These are phyloP conservation scores for Diatrype stigma DNA, from an alignment of 2,329 filamentous ascomycete species.

Conservation along the genomic window DNA sequence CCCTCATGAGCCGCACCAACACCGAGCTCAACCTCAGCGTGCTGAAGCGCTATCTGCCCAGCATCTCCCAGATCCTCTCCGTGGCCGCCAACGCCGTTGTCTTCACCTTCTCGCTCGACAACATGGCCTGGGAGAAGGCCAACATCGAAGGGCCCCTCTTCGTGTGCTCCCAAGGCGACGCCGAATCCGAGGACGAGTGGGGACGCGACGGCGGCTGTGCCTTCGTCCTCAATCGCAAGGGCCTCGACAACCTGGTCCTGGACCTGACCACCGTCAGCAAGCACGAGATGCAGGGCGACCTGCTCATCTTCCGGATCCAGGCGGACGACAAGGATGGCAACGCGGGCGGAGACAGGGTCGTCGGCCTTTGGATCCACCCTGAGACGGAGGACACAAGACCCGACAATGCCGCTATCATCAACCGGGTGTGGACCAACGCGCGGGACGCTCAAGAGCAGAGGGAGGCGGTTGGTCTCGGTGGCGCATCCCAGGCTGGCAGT, in stretches of 20 bases:
- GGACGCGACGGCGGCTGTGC: slow-evolving; percentile 43
- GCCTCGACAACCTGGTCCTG: slow-evolving; percentile 66
- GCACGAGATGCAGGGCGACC: slow-evolving; percentile 58
- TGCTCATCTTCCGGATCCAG: slow-evolving; percentile 46
- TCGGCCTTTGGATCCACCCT: slow-evolving; percentile 24
- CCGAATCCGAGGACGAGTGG: slow-evolving; percentile 32
- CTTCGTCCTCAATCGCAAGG: slow-evolving; percentile 69
- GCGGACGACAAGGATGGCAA: slow-evolving; percentile 17
- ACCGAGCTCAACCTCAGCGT: slow-evolving; percentile 85
- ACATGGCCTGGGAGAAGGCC: slow-evolving; percentile 75
- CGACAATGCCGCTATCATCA: slow-evolving; percentile 20
- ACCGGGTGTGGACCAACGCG: slow-evolving; percentile 23
- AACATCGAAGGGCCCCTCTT: slow-evolving; percentile 87
- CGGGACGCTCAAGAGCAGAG: slow-evolving; percentile 13
- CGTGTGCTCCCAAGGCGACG: slow-evolving; percentile 61
- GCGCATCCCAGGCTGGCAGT: slow-evolving; percentile 3
- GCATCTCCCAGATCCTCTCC: slow-evolving; percentile 67
- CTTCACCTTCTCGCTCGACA: slow-evolving; percentile 65
- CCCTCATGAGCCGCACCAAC: slow-evolving; percentile 64
- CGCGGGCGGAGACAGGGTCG: slow-evolving; percentile 12
- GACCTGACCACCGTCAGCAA: slow-evolving; percentile 58
- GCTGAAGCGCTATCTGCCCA: slow-evolving; percentile 74
- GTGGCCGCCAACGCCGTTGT: slow-evolving; percentile 83
- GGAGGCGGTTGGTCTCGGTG: slow-evolving; percentile 5
- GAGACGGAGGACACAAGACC: slow-evolving; percentile 20